These are phyloP conservation scores for Eucalyptus viminalis DNA, from an alignment of 345 rosid species.

Conservation along the genomic window DNA sequence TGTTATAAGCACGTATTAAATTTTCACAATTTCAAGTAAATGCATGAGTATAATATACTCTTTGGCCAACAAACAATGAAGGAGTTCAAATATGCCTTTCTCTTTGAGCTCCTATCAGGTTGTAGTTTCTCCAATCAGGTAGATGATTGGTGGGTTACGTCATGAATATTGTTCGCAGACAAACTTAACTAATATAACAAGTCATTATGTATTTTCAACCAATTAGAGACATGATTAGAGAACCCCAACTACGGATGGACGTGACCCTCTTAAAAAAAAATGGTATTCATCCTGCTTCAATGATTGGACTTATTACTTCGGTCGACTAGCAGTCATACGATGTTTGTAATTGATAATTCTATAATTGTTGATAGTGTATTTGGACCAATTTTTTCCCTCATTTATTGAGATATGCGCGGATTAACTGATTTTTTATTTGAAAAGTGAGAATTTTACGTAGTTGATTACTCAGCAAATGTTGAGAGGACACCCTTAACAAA, in stretches of 20 bases:
- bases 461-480: neutral
- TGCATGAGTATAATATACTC: neutral
- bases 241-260: fast-evolving
- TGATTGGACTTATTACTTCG: neutral
- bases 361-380: neutral
- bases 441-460: neutral
- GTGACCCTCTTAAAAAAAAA: neutral
- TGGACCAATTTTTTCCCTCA: neutral
- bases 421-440: neutral
- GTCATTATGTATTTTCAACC: neutral
- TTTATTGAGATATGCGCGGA: fast-evolving
- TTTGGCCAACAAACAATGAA: neutral
- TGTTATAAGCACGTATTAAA: neutral
- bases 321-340: neutral
- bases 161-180: neutral
- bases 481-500: neutral
- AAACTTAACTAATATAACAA: too few species aligned
- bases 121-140: neutral
- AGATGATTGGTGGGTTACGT: neutral
- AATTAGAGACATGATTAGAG: neutral
- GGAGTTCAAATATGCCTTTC: neutral
- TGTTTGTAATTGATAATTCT: too few species aligned
- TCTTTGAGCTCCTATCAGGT: neutral
- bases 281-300: neutral
- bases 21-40: neutral